Percentiles rank a stretch among this genome's conserved stretches.
Conservation (phyloP, 768 basidiomycete genomes). For the Naganishia vaughanmartiniae region DNA sequence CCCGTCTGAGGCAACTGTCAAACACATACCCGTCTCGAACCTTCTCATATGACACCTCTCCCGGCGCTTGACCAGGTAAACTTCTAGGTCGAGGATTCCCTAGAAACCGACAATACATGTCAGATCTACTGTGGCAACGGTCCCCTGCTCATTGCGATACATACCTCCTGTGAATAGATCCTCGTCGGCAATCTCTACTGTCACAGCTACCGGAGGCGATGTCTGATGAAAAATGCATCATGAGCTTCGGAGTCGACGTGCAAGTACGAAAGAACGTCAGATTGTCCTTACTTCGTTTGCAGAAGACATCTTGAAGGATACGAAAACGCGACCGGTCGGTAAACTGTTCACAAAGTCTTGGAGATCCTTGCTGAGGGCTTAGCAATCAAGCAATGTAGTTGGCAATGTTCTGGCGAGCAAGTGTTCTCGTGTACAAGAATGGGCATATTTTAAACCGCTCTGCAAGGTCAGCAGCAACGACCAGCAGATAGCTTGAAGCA, state of each 20-base stretch:
- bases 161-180: conserved; percentile 16
- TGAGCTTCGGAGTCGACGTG: neutral
- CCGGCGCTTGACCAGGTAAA: conserved; percentile 26
- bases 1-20: too few species aligned
- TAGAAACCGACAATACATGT: neutral
- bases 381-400: too few species aligned
- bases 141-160: neutral
- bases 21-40: conserved; percentile 23
- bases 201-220: neutral
- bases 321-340: too few species aligned
- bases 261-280: neutral
- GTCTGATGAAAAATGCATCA: neutral
- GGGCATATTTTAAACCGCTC: too few species aligned
- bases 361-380: too few species aligned
- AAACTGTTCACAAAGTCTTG: too few species aligned
- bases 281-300: too few species aligned
- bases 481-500: too few species aligned
- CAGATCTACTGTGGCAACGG: neutral
- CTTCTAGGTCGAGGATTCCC: conserved; percentile 22
- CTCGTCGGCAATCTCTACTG: neutral
- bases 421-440: too few species aligned
- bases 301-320: too few species aligned
- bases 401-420: too few species aligned
- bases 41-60: conserved; percentile 26
- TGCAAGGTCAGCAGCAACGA: too few species aligned